Conservation (phyloP, 768 basidiomycete genomes). For the Mycena leptocephala region DNA sequence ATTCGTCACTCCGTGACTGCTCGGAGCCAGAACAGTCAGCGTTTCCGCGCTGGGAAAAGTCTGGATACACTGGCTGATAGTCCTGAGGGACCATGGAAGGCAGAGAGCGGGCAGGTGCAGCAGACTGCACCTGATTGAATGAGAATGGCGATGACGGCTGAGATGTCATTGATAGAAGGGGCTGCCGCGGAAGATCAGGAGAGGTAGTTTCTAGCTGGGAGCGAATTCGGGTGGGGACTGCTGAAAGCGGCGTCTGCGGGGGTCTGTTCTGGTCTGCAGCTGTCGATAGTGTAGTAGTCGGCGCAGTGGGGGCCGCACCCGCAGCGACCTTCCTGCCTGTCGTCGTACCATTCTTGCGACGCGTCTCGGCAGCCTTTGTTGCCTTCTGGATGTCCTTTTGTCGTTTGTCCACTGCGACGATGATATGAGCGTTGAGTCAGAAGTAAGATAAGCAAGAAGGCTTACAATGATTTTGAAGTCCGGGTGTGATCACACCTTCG, state of each 20-base stretch:
- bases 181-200: not conserved
- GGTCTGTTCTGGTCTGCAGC: not conserved
- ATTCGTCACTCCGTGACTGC: too few relatives aligned
- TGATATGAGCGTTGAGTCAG: not conserved
- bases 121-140: not conserved
- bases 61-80: not conserved
- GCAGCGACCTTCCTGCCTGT: not conserved
- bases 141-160: not conserved
- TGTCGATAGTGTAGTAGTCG: not conserved
- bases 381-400: not conserved
- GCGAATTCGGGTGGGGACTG: not conserved
- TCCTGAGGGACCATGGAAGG: not conserved
- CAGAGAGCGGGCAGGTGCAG: not conserved
- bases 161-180: not conserved
- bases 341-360: not conserved
- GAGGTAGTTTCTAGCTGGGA: not conserved
- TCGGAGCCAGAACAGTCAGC: too few relatives aligned
- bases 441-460: not conserved
- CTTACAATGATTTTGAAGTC: not conserved
- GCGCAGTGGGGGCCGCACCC: not conserved
- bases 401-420: not conserved
- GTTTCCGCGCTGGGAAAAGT: not conserved
- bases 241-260: not conserved
- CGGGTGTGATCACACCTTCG: not conserved
- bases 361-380: not conserved